Conservation (phyloP, 352 stramenopile species). For the Globisporangium viniferum region DNA sequence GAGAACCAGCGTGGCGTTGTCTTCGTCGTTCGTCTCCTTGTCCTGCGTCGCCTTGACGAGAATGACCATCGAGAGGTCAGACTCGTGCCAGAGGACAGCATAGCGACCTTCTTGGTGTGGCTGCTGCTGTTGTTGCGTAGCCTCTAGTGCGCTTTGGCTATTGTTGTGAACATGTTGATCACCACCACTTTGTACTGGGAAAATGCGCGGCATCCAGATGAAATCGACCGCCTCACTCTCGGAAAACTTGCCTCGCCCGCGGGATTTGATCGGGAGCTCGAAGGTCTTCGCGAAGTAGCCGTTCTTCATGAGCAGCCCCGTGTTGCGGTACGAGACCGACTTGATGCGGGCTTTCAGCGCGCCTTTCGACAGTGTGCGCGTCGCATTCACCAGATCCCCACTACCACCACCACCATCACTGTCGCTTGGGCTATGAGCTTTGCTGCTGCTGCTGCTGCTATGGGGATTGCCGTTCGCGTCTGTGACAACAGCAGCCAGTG, state of each 20-base stretch:
- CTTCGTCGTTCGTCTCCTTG: background rate
- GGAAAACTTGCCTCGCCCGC: conserved; percentile 12
- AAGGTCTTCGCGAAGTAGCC: conserved; percentile 42
- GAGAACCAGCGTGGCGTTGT: conserved; percentile 6
- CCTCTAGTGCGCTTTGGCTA: background rate
- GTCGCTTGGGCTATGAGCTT: background rate
- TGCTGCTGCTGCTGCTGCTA: conserved; percentile 3
- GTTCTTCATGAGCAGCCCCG: conserved; percentile 42
- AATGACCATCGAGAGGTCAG: conserved; percentile 45
- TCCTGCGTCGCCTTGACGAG: conserved; percentile 27
- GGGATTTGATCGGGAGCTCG: conserved; percentile 25
- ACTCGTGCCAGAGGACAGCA: conserved; percentile 49
- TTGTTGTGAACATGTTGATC: background rate
- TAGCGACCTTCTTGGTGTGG: background rate
- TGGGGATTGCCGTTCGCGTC: conserved; percentile 19
- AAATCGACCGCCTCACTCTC: conserved; percentile 26
- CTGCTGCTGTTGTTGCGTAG: background rate
- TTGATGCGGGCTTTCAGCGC: conserved; percentile 31
- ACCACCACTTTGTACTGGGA: conserved; percentile 9
- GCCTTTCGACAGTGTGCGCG: conserved; percentile 6
- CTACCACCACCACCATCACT: background rate
- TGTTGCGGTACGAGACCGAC: conserved; percentile 50
- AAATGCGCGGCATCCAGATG: conserved; percentile 47
- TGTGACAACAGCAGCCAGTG: conserved; percentile 36
- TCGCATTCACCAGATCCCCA: background rate